Percentiles rank a stretch among this genome's conserved stretches.
Evolutionary conservation across 192 early-diverging fungal genomes (phyloP).

Genomic region (Dispira simplex): DNA sequence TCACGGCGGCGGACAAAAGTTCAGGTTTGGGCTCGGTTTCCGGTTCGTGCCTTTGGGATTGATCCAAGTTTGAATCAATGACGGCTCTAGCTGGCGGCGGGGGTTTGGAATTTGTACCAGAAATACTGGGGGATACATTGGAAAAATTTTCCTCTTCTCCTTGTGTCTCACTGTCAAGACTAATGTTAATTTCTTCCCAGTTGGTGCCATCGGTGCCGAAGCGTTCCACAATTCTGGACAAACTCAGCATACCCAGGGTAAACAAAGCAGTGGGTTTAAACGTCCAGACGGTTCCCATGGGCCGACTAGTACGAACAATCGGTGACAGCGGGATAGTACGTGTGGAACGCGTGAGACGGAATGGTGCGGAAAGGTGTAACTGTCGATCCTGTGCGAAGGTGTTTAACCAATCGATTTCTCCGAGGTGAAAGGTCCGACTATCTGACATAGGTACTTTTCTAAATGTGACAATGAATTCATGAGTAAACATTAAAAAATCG

Average conservation of each 20-base stretch:
- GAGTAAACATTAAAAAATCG: conserved; percentile 87
- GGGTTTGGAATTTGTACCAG: background rate
- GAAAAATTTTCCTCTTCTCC: background rate
- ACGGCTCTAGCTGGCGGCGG: too few species aligned
- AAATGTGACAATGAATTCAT: conserved; percentile 80
- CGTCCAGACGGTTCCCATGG: conserved; percentile 86
- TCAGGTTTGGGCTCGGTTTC: background rate
- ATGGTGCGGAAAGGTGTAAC: conserved; percentile 8
- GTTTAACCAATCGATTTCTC: background rate
- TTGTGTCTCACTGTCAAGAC: conserved; percentile 1
- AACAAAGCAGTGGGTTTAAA: conserved; percentile 48
- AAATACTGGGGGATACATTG: background rate
- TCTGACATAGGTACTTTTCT: conserved; percentile 41
- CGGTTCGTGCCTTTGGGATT: background rate
- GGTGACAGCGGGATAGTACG: conserved; percentile 56
- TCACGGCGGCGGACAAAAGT: background rate
- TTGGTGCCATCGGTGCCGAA: conserved; percentile 67
- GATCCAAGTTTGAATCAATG: background rate
- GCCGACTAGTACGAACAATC: conserved; percentile 66
- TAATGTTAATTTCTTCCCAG: conserved; percentile 40
- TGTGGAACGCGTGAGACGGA: conserved; percentile 14
- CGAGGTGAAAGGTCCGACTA: conserved; percentile 33
- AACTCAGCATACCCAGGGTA: conserved; percentile 48
- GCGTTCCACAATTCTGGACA: conserved; percentile 74
- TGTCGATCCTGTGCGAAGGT: background rate